Percentiles rank a stretch among this genome's conserved stretches.
phyloP scores from a whole-genome alignment of 257 asterid species.

The Solanum sparsipilum region DNA sequence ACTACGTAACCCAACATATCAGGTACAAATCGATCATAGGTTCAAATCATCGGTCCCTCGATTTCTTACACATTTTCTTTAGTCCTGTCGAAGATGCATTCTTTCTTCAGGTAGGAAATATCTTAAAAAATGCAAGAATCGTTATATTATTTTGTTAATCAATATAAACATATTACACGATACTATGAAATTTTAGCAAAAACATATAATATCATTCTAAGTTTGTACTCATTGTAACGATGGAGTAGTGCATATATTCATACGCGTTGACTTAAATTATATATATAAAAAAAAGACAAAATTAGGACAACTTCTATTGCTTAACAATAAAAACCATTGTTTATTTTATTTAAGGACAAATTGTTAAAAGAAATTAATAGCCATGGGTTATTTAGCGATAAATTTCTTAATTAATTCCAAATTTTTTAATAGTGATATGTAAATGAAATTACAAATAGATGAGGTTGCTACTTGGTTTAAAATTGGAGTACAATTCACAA shows the following conservation, averaged over 20 bases:
- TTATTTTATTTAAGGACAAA: not conserved
- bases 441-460: not conserved
- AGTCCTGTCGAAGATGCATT: not conserved
- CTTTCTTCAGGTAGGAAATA: not conserved
- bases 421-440: not conserved
- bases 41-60: not conserved
- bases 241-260: not conserved
- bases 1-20: not conserved
- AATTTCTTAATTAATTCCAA: not conserved
- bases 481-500: not conserved
- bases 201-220: not conserved
- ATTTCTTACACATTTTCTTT: not conserved
- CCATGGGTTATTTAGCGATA: not conserved
- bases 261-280: not conserved
- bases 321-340: not conserved
- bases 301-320: not conserved
- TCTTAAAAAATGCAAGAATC: not conserved
- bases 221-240: not conserved
- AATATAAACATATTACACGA: too few relatives aligned
- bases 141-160: not conserved
- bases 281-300: not conserved
- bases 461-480: not conserved
- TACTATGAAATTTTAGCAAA: not conserved
- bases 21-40: not conserved
- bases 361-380: not conserved